These are phyloP conservation scores for Tilletia indica DNA, from an alignment of 1,284 basidiomycete genomes.

Conservation along the genomic window DNA sequence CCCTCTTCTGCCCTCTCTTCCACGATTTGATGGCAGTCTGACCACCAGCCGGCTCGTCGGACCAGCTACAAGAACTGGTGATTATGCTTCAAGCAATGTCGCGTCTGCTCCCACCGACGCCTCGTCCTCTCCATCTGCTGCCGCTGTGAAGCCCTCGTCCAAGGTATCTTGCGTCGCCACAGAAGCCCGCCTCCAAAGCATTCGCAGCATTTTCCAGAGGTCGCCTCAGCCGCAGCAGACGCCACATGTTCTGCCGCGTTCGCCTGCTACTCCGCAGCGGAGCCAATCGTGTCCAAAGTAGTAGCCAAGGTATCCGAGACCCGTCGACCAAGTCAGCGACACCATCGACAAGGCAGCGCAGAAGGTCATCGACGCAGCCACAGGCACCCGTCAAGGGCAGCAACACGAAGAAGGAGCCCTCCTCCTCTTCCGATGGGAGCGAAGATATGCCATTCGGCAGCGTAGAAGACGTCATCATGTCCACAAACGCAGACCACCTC, in stretches of 20 bases:
- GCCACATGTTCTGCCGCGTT: neutral
- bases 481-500: constrained; percentile 24
- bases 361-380: constrained; percentile 15
- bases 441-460: constrained; percentile 24
- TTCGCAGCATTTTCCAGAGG: too few relatives aligned
- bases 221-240: too few relatives aligned
- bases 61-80: too few relatives aligned
- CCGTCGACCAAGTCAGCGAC: neutral
- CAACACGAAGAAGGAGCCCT: constrained; percentile 10
- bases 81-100: too few relatives aligned
- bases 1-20: too few relatives aligned
- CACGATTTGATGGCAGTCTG: too few relatives aligned
- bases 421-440: too few relatives aligned
- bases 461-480: constrained; percentile 26
- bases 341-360: constrained; percentile 4
- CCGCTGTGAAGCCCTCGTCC: neutral
- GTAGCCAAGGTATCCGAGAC: neutral
- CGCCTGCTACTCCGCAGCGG: too few relatives aligned
- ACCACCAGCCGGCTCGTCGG: too few relatives aligned
- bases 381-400: neutral
- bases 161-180: neutral
- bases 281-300: neutral
- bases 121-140: neutral
- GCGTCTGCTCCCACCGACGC: too few relatives aligned
- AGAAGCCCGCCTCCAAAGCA: neutral